These are phyloP conservation scores for Pseudogymnoascus sp. DNA, from an alignment of 2,329 filamentous ascomycete species.

Conservation along the genomic window DNA sequence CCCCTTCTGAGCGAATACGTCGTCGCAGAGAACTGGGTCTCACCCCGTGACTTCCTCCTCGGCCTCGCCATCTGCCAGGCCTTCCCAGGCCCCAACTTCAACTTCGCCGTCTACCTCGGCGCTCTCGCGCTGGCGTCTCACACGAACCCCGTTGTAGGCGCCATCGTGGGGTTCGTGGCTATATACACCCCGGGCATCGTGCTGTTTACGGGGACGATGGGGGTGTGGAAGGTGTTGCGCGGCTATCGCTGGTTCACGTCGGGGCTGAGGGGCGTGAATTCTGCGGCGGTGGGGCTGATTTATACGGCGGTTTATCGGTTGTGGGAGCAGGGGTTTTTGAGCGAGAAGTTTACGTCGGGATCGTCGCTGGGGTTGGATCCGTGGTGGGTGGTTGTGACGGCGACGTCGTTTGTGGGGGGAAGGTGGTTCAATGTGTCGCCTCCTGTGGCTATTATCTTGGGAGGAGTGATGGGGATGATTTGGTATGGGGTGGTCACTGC, in stretches of 20 bases:
- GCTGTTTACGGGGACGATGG: conserved; percentile 43
- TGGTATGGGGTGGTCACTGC: conserved; percentile 37
- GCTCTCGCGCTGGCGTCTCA: conserved; percentile 35
- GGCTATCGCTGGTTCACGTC: conserved; percentile 39
- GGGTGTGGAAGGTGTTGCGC: conserved; percentile 46
- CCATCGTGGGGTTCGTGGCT: conserved; percentile 42
- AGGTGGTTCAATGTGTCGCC: conserved; percentile 40
- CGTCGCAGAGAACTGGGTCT: conserved; percentile 63
- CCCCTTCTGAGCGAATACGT: conserved; percentile 54
- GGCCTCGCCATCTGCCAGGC: conserved; percentile 65
- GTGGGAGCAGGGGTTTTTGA: conserved; percentile 54
- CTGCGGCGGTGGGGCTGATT: conserved; percentile 51
- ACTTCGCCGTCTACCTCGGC: conserved; percentile 53
- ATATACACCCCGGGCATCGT: conserved; percentile 46
- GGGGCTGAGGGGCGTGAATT: conserved; percentile 48
- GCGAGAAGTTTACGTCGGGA: conserved; percentile 38
- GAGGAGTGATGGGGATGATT: conserved; percentile 38
- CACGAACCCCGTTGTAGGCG: conserved; percentile 24
- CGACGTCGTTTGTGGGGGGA: conserved; percentile 38
- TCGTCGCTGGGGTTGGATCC: conserved; percentile 49
- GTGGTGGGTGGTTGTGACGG: conserved; percentile 56
- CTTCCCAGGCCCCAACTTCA: conserved; percentile 57
- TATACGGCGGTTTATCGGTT: conserved; percentile 57
- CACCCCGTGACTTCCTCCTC: conserved; percentile 61
- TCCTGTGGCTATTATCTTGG: conserved; percentile 37